A percentile compares a stretch with the other conserved stretches of the same genome.
These are phyloP conservation scores for Coprinopsis cinerea DNA, from an alignment of 768 basidiomycete species.

Conservation along the genomic window DNA sequence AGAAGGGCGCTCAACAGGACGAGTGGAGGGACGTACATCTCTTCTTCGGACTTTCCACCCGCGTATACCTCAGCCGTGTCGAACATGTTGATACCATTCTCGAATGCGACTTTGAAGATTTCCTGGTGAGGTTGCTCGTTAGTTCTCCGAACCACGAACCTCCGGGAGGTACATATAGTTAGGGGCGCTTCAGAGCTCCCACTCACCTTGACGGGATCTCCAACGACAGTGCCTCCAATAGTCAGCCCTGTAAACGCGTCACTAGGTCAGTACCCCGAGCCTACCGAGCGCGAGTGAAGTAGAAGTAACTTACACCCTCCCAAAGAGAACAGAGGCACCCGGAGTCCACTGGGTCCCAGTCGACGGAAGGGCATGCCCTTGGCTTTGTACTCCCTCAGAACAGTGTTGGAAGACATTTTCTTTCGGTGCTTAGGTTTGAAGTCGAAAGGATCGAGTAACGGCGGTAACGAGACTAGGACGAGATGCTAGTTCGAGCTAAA, in stretches of 20 bases:
- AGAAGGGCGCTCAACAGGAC: background rate
- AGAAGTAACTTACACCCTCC: constrained; percentile 47
- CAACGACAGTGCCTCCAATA: constrained; percentile 54
- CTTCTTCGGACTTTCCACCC: constrained; percentile 61
- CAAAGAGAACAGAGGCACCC: constrained; percentile 62
- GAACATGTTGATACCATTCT: constrained; percentile 73
- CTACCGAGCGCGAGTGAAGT: background rate
- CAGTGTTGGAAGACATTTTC: too few relatives aligned
- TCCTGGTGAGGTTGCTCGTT: constrained; percentile 35
- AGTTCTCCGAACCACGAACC: background rate
- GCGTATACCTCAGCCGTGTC: constrained; percentile 66
- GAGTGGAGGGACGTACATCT: constrained; percentile 44
- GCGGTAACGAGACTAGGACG: too few relatives aligned
- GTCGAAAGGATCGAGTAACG: too few relatives aligned
- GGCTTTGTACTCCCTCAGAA: constrained; percentile 39
- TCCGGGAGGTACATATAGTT: too few relatives aligned
- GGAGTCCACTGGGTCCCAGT: constrained; percentile 56
- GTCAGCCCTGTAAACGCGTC: constrained; percentile 38
- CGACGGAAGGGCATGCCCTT: constrained; percentile 55
- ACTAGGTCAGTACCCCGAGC: background rate
- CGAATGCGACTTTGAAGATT: constrained; percentile 71
- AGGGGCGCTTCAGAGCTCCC: background rate
- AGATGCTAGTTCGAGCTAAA: too few relatives aligned
- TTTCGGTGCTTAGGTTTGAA: too few relatives aligned
- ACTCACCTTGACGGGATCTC: constrained; percentile 63